Conservation (phyloP, 2,329 filamentous ascomycete genomes). For the Colletotrichum orbiculare region DNA sequence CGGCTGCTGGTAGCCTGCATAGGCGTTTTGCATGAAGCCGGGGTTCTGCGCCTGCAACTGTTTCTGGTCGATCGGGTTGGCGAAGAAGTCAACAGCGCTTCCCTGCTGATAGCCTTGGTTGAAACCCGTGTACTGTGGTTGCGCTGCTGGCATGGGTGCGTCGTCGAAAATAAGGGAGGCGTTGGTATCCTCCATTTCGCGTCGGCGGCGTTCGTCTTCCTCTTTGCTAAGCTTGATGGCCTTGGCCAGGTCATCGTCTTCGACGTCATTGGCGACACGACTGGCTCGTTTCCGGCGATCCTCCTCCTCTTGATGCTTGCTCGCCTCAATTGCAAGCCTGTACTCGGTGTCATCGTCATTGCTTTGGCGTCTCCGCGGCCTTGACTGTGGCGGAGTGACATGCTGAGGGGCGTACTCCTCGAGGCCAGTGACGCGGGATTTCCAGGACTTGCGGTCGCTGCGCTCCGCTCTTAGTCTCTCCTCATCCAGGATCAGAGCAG, state of each 20-base stretch:
- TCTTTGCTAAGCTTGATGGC: conserved; percentile 95
- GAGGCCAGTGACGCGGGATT: conserved; percentile 92
- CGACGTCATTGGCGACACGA: conserved; percentile 60
- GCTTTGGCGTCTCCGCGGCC: conserved; percentile 59
- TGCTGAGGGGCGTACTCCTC: conserved; percentile 77
- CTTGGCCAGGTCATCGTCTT: conserved; percentile 92
- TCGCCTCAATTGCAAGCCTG: conserved; percentile 89
- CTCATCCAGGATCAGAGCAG: conserved; percentile 90
- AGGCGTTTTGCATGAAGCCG: conserved; percentile 71
- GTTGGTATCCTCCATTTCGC: conserved; percentile 88
- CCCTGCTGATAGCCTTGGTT: conserved; percentile 99
- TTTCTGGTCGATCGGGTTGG: conserved; percentile 87
- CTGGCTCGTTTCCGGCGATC: conserved; percentile 79
- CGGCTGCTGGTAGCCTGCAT: conserved; percentile 58
- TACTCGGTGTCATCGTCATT: conserved; percentile 90
- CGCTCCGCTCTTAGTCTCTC: conserved; percentile 91
- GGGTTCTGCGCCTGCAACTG: conserved; percentile 84
- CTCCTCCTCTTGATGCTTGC: conserved; percentile 94
- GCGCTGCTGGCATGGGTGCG: conserved; percentile 60
- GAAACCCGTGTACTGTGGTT: conserved; percentile 86
- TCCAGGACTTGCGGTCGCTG: conserved; percentile 93
- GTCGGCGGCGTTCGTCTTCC: conserved; percentile 89
- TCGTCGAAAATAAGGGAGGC: conserved; percentile 91
- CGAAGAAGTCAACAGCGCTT: conserved; percentile 95
- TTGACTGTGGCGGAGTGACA: conserved; percentile 47